phyloP scores from a whole-genome alignment of 2,329 filamentous ascomycete species.

The Myotisia sp. region DNA sequence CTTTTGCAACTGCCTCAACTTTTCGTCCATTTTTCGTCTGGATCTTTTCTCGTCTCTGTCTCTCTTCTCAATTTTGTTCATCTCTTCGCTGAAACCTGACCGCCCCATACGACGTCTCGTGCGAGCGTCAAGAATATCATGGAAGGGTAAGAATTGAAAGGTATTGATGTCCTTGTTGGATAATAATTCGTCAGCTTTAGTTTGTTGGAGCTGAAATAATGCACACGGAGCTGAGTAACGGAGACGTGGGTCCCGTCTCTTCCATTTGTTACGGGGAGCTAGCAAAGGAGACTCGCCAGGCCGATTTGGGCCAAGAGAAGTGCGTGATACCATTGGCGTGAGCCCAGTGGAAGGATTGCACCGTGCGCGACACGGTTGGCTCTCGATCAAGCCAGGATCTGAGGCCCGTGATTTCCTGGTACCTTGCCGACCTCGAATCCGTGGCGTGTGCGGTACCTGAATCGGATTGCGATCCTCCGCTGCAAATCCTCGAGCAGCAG shows the following conservation, averaged over 20 bases:
- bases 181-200: slow-evolving; percentile 1
- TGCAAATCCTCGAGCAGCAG: too few relatives aligned
- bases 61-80: slow-evolving; percentile 31
- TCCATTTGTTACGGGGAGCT: not conserved
- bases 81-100: slow-evolving; percentile 33
- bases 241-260: slow-evolving; percentile 3
- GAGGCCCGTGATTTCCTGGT: slow-evolving; percentile 4
- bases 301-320: slow-evolving; percentile 1
- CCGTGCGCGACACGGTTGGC: not conserved
- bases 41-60: slow-evolving; percentile 19
- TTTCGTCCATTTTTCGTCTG: slow-evolving; percentile 19
- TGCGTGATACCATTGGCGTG: slow-evolving; percentile 10
- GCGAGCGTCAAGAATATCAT: slow-evolving; percentile 30
- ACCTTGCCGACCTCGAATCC: not conserved
- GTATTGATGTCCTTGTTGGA: slow-evolving; percentile 4
- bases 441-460: not conserved
- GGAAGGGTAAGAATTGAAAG: slow-evolving; percentile 28
- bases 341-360: slow-evolving; percentile 6
- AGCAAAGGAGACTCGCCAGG: not conserved
- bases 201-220: slow-evolving; percentile 1
- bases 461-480: too few relatives aligned
- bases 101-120: slow-evolving; percentile 31
- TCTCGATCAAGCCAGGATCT: slow-evolving; percentile 1
- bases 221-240: slow-evolving; percentile 6
- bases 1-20: slow-evolving; percentile 17